These are phyloP conservation scores for Cladosporium sp. DNA, from an alignment of 2,329 filamentous ascomycete species.

Conservation along the genomic window DNA sequence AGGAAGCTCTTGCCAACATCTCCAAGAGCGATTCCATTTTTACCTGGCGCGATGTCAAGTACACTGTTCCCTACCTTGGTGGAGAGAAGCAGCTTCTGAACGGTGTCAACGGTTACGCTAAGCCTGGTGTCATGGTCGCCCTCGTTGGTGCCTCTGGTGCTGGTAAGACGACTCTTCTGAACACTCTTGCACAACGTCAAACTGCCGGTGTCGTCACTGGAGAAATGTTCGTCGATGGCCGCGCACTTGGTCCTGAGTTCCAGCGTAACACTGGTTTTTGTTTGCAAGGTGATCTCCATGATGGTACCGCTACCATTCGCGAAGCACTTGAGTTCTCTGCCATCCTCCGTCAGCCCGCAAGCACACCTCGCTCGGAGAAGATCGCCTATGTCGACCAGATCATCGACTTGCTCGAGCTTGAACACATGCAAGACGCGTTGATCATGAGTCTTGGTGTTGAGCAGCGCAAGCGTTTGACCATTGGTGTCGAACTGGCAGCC, in stretches of 20 bases:
- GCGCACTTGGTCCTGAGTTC: slow-evolving; percentile 61
- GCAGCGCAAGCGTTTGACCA: slow-evolving; percentile 70
- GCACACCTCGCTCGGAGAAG: slow-evolving; percentile 59
- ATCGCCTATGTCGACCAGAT: slow-evolving; percentile 66
- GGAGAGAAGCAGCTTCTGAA: slow-evolving; percentile 65
- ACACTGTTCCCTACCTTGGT: slow-evolving; percentile 68
- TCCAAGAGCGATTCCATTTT: slow-evolving; percentile 64
- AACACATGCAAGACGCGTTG: slow-evolving; percentile 67
- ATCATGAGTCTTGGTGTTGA: slow-evolving; percentile 66
- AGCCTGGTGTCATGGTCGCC: slow-evolving; percentile 76
- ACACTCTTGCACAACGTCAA: slow-evolving; percentile 73
- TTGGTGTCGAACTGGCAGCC: slow-evolving; percentile 71
- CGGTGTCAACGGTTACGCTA: slow-evolving; percentile 72
- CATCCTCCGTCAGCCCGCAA: slow-evolving; percentile 60
- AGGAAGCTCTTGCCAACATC: slow-evolving; percentile 49
- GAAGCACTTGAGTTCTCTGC: slow-evolving; percentile 71
- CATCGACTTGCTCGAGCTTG: slow-evolving; percentile 64
- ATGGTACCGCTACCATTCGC: slow-evolving; percentile 65
- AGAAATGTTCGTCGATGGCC: slow-evolving; percentile 71
- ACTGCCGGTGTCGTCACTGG: slow-evolving; percentile 64
- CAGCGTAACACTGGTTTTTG: slow-evolving; percentile 70
- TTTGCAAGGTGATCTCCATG: slow-evolving; percentile 71
- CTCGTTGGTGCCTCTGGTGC: slow-evolving; percentile 80
- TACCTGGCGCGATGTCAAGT: slow-evolving; percentile 70
- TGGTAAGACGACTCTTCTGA: slow-evolving; percentile 80